A percentile compares a stretch with the other conserved stretches of the same genome.
Evolutionary conservation across 1,284 basidiomycete species (phyloP).

Genomic region (Heimioporus punctisporus): DNA sequence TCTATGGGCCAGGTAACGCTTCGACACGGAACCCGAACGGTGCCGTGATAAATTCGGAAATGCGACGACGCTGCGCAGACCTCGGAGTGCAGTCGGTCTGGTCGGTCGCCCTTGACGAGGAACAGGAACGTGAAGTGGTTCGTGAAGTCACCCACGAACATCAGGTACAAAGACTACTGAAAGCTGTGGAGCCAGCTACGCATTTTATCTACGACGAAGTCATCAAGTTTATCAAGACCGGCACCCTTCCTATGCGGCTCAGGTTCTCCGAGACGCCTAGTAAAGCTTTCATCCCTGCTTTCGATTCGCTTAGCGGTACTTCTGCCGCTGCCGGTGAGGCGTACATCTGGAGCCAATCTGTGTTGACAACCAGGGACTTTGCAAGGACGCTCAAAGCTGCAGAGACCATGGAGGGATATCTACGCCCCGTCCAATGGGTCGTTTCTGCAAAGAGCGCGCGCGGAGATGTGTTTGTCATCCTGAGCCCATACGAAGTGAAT

Average conservation of each 20-base stretch:
- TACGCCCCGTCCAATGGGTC: background rate
- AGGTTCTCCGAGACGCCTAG: background rate
- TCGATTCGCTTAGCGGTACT: background rate
- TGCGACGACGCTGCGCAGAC: slow-evolving; percentile 25
- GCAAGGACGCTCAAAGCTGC: background rate
- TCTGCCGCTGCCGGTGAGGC: background rate
- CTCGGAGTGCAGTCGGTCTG: slow-evolving; percentile 2
- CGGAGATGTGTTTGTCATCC: background rate
- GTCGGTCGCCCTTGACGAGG: slow-evolving; percentile 36
- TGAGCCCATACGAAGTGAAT: background rate
- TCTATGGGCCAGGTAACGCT: background rate
- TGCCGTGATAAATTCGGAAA: slow-evolving; percentile 13
- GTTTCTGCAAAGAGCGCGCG: background rate
- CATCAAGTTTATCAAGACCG: background rate
- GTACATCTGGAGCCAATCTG: background rate
- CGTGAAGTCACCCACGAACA: slow-evolving; percentile 41
- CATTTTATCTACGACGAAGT: background rate
- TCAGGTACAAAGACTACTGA: slow-evolving; percentile 36
- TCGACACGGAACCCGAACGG: background rate
- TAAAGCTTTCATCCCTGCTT: background rate
- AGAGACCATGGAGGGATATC: slow-evolving; percentile 24
- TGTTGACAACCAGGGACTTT: background rate
- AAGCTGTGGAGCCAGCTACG: slow-evolving; percentile 9
- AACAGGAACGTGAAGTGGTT: slow-evolving; percentile 27
- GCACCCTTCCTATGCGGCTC: background rate